Conservation (phyloP, 768 basidiomycete genomes). For the Pleurotus cornucopiae region DNA sequence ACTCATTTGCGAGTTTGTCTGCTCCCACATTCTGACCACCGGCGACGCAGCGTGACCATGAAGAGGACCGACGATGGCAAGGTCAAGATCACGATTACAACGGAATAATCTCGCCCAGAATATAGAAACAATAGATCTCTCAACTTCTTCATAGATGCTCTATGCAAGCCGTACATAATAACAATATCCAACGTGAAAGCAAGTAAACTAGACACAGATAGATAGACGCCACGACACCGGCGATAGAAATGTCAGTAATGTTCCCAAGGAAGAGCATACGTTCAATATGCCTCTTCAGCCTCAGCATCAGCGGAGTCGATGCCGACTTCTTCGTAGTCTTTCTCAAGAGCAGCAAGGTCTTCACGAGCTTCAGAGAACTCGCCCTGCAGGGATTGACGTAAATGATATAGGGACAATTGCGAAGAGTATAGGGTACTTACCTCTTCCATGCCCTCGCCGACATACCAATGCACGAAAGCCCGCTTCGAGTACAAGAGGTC, state of each 20-base stretch:
- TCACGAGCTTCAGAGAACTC: constrained; percentile 99
- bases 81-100: constrained; percentile 42
- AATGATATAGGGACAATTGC: not conserved
- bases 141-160: not conserved
- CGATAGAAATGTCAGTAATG: not conserved
- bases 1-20: constrained; percentile 1
- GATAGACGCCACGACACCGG: not conserved
- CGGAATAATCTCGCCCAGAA: constrained; percentile 17
- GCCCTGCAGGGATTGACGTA: constrained; percentile 40
- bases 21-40: not conserved
- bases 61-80: constrained; percentile 28
- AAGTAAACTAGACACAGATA: not conserved
- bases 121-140: not conserved
- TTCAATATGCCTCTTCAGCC: constrained; percentile 52
- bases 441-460: constrained; percentile 99
- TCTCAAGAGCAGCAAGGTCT: constrained; percentile 99
- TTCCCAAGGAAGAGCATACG: constrained; percentile 7
- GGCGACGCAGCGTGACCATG: constrained; percentile 25
- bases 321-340: constrained; percentile 87
- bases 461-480: constrained; percentile 92
- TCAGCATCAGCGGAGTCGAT: constrained; percentile 48
- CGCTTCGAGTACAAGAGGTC: constrained; percentile 97
- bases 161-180: not conserved
- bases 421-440: constrained; percentile 20
- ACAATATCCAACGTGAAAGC: not conserved